Percentiles rank a stretch among this genome's conserved stretches.
phyloP scores from a whole-genome alignment of 2,329 filamentous ascomycete genomes.

The Fusarium coicis region DNA sequence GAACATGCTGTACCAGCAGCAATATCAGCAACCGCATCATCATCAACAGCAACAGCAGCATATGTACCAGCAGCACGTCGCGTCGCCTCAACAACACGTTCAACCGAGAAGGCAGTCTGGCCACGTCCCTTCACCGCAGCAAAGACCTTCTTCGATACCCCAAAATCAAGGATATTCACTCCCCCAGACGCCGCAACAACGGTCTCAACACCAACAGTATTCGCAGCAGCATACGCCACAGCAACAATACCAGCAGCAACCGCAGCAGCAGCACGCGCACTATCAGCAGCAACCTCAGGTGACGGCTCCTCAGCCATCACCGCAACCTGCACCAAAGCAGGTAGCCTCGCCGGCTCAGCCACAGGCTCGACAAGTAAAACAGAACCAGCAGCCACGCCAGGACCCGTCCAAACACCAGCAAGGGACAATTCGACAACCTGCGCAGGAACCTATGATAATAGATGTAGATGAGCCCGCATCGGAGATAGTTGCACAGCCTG shows the following conservation, averaged over 20 bases:
- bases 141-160: constrained; percentile 36
- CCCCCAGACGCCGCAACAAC: constrained; percentile 33
- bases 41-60: constrained; percentile 28
- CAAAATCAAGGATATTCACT: constrained; percentile 39
- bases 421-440: constrained; percentile 27
- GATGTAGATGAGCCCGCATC: constrained; percentile 24
- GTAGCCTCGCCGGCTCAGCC: constrained; percentile 17
- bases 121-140: constrained; percentile 35
- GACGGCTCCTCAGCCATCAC: constrained; percentile 10
- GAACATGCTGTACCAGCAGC: constrained; percentile 46
- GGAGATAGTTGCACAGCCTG: constrained; percentile 10
- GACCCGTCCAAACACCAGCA: constrained; percentile 20
- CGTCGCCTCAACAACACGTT: constrained; percentile 37
- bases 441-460: constrained; percentile 19
- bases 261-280: constrained; percentile 23
- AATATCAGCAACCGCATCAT: constrained; percentile 49
- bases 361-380: constrained; percentile 30
- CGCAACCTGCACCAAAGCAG: constrained; percentile 24
- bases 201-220: constrained; percentile 26
- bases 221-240: constrained; percentile 33
- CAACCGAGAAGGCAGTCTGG: constrained; percentile 31
- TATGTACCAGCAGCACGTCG: constrained; percentile 46
- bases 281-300: constrained; percentile 26
- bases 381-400: constrained; percentile 25
- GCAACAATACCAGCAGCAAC: constrained; percentile 27